A percentile compares a stretch with the other conserved stretches of the same genome.
These are phyloP conservation scores for Solanum chaucha DNA, from an alignment of 257 asterid species.

Conservation along the genomic window DNA sequence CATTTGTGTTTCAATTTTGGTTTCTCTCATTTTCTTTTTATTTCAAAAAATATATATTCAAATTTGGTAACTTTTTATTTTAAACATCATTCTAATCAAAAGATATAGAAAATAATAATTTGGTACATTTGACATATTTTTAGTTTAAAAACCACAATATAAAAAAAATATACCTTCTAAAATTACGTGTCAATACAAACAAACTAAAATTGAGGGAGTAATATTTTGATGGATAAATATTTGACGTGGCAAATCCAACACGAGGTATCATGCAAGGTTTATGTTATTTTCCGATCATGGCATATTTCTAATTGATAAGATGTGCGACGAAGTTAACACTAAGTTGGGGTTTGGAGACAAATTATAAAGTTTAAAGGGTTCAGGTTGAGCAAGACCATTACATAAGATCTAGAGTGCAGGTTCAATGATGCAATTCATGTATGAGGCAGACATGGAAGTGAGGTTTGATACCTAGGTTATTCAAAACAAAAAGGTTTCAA, in stretches of 20 bases:
- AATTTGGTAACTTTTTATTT: not conserved
- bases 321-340: not conserved
- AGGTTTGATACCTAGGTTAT: not conserved
- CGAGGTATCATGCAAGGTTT: not conserved
- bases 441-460: not conserved
- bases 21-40: not conserved
- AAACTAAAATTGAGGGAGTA: not conserved
- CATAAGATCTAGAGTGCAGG: not conserved
- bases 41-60: fast-evolving
- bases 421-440: not conserved
- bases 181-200: not conserved
- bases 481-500: not conserved
- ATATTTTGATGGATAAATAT: not conserved
- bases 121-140: not conserved
- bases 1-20: not conserved
- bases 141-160: not conserved
- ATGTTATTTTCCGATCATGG: not conserved
- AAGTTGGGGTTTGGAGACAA: not conserved
- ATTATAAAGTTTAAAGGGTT: not conserved
- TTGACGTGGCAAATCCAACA: not conserved
- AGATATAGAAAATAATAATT: not conserved
- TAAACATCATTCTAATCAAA: not conserved
- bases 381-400: not conserved
- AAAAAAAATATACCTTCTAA: not conserved
- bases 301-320: not conserved